Conservation (phyloP, 306 rosid genomes). For the Gastrolobium villosum region DNA sequence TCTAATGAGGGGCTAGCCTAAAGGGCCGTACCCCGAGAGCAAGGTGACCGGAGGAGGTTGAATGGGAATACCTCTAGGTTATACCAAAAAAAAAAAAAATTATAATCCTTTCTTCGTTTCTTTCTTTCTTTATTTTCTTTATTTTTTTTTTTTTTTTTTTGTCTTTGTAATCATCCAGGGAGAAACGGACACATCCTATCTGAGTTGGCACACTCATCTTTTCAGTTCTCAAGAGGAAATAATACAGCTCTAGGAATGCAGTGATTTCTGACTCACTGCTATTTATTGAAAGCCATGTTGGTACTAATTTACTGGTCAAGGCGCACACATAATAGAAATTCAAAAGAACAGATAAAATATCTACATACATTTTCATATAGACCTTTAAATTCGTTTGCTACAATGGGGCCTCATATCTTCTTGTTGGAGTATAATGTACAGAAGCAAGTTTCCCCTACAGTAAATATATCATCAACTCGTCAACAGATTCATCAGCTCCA, state of each 20-base stretch:
- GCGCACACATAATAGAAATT: background rate
- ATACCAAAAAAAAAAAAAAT: too few relatives aligned
- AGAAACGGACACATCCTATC: constrained; percentile 7
- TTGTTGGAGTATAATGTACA: background rate
- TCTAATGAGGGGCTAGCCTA: too few relatives aligned
- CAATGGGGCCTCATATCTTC: background rate
- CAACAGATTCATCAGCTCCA: constrained; percentile 10
- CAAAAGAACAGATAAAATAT: background rate
- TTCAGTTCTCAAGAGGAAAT: background rate
- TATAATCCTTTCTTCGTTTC: too few relatives aligned
- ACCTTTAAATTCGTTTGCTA: background rate
- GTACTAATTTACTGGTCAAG: background rate
- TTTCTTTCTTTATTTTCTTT: too few relatives aligned
- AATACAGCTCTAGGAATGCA: too few relatives aligned
- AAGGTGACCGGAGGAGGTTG: too few relatives aligned
- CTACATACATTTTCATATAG: constrained; percentile 1
- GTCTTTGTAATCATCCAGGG: background rate
- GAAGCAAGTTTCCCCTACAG: background rate
- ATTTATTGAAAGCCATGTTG: too few relatives aligned
- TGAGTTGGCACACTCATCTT: background rate
- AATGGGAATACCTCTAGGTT: too few relatives aligned
- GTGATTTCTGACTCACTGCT: too few relatives aligned
- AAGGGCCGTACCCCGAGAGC: too few relatives aligned
- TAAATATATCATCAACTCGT: background rate
- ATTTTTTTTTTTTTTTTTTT: too few relatives aligned